Conservation (phyloP, 805 yeast species). For the Cyberlindnera misumaiensis region DNA sequence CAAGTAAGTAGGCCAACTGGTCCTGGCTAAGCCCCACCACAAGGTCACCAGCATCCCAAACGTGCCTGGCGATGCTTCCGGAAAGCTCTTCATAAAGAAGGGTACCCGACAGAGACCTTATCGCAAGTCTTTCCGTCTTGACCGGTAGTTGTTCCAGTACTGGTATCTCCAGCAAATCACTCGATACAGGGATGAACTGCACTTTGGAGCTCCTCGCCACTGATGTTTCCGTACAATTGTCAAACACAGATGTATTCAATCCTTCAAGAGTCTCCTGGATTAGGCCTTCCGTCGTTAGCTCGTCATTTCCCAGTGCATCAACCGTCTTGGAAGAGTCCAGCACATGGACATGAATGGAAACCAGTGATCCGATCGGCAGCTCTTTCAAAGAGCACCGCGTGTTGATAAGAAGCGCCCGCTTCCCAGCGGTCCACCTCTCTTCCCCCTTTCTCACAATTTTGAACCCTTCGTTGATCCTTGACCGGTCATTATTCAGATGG, state of each 20-base stretch:
- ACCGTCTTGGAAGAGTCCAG: background rate
- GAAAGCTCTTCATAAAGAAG: constrained; percentile 31
- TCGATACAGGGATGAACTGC: constrained; percentile 11
- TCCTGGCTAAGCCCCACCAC: constrained; percentile 9
- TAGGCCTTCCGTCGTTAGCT: constrained; percentile 7
- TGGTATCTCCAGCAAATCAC: constrained; percentile 16
- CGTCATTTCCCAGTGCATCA: constrained; percentile 12
- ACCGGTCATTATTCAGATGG: background rate
- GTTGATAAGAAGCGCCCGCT: constrained; percentile 14
- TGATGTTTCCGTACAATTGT: constrained; percentile 3
- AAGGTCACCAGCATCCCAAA: constrained; percentile 36
- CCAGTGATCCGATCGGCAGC: constrained; percentile 2
- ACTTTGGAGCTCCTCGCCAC: background rate
- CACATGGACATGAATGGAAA: constrained; percentile 11
- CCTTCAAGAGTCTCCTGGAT: constrained; percentile 9
- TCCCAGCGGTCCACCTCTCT: constrained; percentile 16
- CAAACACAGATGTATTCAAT: constrained; percentile 3
- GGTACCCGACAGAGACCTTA: constrained; percentile 8
- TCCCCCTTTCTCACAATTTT: background rate
- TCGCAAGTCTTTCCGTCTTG: constrained; percentile 15
- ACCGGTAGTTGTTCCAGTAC: constrained; percentile 5
- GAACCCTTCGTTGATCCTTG: background rate
- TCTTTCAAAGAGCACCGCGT: constrained; percentile 1
- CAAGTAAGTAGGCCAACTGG: constrained; percentile 8
- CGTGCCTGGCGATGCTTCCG: constrained; percentile 34